Evolutionary conservation across 352 stramenopile genomes (phyloP).

Genomic region (Pythium monospermum): DNA sequence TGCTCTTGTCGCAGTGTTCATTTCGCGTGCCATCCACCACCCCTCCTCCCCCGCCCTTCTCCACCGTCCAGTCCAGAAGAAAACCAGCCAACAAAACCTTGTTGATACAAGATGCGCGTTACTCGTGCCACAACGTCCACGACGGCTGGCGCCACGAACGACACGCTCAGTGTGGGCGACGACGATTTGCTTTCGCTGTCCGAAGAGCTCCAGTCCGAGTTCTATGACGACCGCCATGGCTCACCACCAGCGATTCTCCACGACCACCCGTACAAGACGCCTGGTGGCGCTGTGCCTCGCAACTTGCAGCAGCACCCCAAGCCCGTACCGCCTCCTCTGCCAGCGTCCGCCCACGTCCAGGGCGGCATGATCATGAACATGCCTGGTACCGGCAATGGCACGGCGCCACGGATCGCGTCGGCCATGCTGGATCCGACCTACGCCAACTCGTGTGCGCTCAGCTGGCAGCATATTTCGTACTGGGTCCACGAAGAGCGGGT

Average conservation of each 20-base stretch:
- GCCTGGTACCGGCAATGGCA: neutral
- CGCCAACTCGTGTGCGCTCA: conserved; percentile 24
- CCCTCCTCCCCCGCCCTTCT: no score
- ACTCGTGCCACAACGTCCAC: no score
- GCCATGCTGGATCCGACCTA: conserved; percentile 15
- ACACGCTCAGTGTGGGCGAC: conserved; percentile 1
- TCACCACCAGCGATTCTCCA: conserved; percentile 3
- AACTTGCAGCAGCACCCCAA: no score
- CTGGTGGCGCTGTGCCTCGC: no score
- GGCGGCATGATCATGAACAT: neutral
- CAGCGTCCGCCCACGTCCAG: neutral
- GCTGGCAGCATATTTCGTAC: conserved; percentile 30
- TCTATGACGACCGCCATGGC: conserved; percentile 2
- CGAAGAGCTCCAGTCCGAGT: conserved; percentile 10
- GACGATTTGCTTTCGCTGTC: conserved; percentile 6
- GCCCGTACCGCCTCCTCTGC: neutral
- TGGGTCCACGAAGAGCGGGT: conserved; percentile 20
- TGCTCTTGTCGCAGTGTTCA: no score
- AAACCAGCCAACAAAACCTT: no score
- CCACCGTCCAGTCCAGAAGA: no score
- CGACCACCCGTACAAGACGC: no score
- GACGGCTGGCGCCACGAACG: conserved; percentile 3
- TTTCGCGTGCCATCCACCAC: no score
- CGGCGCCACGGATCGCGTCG: conserved; percentile 8
- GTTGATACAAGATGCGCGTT: no score